phyloP scores from a whole-genome alignment of 1,139 yeast genomes.

The Yamadazyma conglobata region DNA sequence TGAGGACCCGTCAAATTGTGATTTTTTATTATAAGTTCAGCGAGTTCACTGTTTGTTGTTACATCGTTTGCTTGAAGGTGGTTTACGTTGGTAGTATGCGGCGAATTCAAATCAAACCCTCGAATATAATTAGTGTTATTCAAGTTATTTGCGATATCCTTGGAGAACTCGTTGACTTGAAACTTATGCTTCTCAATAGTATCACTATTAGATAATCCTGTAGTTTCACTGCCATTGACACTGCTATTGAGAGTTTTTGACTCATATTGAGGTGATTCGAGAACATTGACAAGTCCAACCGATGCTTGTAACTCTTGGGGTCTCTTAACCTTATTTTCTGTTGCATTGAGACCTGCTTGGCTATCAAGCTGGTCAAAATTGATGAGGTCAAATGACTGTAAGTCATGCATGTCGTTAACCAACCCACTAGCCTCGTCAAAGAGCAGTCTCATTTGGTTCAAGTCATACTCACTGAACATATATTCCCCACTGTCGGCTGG shows the following conservation, averaged over 20 bases:
- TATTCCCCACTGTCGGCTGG: slow-evolving; percentile 12
- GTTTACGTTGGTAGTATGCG: slow-evolving; percentile 8
- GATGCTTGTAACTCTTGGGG: too few relatives aligned
- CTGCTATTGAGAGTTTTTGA: slow-evolving; percentile 1
- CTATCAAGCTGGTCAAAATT: slow-evolving; percentile 2
- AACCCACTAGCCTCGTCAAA: slow-evolving; percentile 50
- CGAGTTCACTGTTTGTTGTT: slow-evolving; percentile 19
- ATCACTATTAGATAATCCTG: slow-evolving; percentile 9
- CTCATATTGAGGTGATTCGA: too few relatives aligned
- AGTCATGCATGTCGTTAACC: slow-evolving; percentile 48
- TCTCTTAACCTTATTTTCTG: too few relatives aligned
- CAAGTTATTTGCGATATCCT: slow-evolving; percentile 10
- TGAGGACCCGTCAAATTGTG: slow-evolving; percentile 29
- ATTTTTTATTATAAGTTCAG: slow-evolving; percentile 22
- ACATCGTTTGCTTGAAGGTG: slow-evolving; percentile 3
- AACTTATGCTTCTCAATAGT: slow-evolving; percentile 16
- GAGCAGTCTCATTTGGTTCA: slow-evolving; percentile 20
- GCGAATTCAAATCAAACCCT: slow-evolving; percentile 11
- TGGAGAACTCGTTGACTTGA: slow-evolving; percentile 17
- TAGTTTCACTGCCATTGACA: slow-evolving; percentile 6
- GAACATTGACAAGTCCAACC: too few relatives aligned
- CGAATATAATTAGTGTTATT: slow-evolving; percentile 9
- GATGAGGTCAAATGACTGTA: slow-evolving; percentile 25
- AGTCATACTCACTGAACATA: slow-evolving; percentile 8
- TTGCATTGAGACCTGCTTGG: neutral